These are phyloP conservation scores for Colletotrichum musicola DNA, from an alignment of 2,329 filamentous ascomycete species.

Conservation along the genomic window DNA sequence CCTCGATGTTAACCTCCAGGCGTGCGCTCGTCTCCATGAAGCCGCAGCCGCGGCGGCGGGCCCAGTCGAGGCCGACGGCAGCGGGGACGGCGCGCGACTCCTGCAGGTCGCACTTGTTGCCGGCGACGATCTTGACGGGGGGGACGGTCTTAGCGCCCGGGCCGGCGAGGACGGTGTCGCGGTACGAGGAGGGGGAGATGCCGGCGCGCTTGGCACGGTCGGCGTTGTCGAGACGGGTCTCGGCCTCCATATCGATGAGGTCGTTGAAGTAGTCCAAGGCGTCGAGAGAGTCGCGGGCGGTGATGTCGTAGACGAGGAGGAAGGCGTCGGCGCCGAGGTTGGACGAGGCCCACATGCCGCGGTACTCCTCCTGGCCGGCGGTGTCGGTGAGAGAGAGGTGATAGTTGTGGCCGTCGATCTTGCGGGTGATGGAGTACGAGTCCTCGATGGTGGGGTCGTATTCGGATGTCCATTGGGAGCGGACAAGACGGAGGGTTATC, in stretches of 20 bases:
- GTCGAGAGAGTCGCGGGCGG: slow-evolving; percentile 74
- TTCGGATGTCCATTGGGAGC: slow-evolving; percentile 86
- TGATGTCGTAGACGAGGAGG: slow-evolving; percentile 90
- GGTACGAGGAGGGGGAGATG: slow-evolving; percentile 47
- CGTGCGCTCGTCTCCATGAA: slow-evolving; percentile 93
- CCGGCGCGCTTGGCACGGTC: slow-evolving; percentile 62
- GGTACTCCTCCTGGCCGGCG: slow-evolving; percentile 91
- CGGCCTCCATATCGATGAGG: slow-evolving; percentile 85
- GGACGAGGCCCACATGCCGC: slow-evolving; percentile 84
- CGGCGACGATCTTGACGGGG: slow-evolving; percentile 85
- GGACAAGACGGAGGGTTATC: slow-evolving; percentile 85
- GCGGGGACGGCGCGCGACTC: slow-evolving; percentile 77
- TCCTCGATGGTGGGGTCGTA: slow-evolving; percentile 87
- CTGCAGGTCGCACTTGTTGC: slow-evolving; percentile 88
- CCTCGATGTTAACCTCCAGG: slow-evolving; percentile 89
- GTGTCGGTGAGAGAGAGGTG: slow-evolving; percentile 85
- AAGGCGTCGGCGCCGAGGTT: slow-evolving; percentile 87
- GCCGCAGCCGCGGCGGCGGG: slow-evolving; percentile 77
- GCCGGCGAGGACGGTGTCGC: slow-evolving; percentile 46
- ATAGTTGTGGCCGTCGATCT: slow-evolving; percentile 84
- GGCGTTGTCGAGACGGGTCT: slow-evolving; percentile 75
- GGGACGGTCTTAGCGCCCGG: slow-evolving; percentile 67
- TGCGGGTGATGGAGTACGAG: slow-evolving; percentile 85
- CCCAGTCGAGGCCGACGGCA: slow-evolving; percentile 81
- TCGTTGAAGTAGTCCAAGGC: slow-evolving; percentile 84